Base-by-base conservation (phyloP, 73 alveolate species). In the Symbiodinium pilosum region DNA sequence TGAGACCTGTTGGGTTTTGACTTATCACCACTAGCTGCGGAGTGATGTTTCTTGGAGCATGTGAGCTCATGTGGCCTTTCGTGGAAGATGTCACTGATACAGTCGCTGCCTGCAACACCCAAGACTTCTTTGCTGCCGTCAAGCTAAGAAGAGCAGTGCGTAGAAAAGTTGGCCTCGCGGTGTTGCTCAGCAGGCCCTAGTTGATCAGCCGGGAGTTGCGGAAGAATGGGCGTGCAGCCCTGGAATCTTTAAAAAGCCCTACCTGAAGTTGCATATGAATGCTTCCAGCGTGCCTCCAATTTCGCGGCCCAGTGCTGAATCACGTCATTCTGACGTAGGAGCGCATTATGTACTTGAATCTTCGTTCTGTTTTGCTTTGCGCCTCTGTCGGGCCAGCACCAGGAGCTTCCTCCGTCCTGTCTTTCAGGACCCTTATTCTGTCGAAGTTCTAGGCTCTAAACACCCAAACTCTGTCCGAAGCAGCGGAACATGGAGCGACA, bases 161-260 rank as follows among this genome's bases (percentile, higher is more conserved):
- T 64, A 30, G 16, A 14, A 54, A 14, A 84, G 16, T 3, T 39
- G 51, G n/a, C 94, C 95, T 88, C 95, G 38, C 95, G 86, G 44
- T 88, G 95, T 64, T 64, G 87, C 44, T 88, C 95, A 36, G 95
- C 56, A 26, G 95, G 95, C 6, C 95, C 95, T 54, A 88, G 71
- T 84, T 88, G 95, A 88, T 88, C 95, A 40, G 95, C 68, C 7
- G 95, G 95, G 43, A 88, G 87, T 71, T 88, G 95, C 51, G 56
- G 47, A 20, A 88, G 38, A 34, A 88, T 43, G 64, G 95, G 95
- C 54, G 95, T 42, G 56, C 95, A 88, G 36, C 95, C 95, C 95
- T 88, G 95, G 16, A 75, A 26, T 8, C 38, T 24, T 2, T 54
- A 26, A 54, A 54, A 5, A 54, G 73, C 73, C 34, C 34, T 54